Evolutionary conservation across 2,329 filamentous ascomycete species (phyloP).

Genomic region (Venturia pyrina): DNA sequence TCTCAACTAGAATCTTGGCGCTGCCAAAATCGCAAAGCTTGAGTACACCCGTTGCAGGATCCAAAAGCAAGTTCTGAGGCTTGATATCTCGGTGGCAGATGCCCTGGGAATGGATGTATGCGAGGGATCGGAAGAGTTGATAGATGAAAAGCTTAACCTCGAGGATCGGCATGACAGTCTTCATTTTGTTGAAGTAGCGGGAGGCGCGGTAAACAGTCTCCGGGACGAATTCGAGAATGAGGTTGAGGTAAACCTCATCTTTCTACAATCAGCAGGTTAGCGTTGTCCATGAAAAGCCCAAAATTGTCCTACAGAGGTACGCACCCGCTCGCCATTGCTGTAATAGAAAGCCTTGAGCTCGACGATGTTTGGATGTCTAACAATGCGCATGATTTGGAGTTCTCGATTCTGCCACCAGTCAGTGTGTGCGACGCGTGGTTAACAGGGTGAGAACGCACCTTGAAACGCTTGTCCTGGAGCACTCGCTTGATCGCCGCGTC

Average conservation of each 20-base stretch:
- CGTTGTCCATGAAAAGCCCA: background rate
- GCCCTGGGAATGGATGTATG: constrained; percentile 98
- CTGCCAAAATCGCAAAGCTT: constrained; percentile 99
- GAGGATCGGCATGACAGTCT: constrained; percentile 97
- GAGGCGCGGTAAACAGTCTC: constrained; percentile 98
- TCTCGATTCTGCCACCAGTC: constrained; percentile 72
- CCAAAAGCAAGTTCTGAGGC: constrained; percentile 91
- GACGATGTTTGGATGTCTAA: constrained; percentile 96
- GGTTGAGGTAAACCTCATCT: constrained; percentile 97
- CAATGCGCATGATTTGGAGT: constrained; percentile 98
- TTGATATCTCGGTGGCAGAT: constrained; percentile 99
- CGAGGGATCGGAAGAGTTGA: constrained; percentile 94
- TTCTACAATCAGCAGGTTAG: constrained; percentile 34
- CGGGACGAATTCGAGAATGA: constrained; percentile 95
- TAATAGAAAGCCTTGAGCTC: constrained; percentile 99
- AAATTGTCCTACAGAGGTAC: constrained; percentile 22
- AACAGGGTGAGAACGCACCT: constrained; percentile 48
- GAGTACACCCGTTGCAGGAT: constrained; percentile 80
- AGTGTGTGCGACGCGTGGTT: background rate
- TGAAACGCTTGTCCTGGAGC: constrained; percentile 98
- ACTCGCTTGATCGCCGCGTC: constrained; percentile 99
- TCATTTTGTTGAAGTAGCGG: constrained; percentile 99
- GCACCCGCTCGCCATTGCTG: constrained; percentile 93
- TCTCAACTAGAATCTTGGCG: constrained; percentile 96
- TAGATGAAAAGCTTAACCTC: constrained; percentile 99